Evolutionary conservation across 2,329 filamentous ascomycete species (phyloP).

Genomic region (Ilyonectria mors-panacis): DNA sequence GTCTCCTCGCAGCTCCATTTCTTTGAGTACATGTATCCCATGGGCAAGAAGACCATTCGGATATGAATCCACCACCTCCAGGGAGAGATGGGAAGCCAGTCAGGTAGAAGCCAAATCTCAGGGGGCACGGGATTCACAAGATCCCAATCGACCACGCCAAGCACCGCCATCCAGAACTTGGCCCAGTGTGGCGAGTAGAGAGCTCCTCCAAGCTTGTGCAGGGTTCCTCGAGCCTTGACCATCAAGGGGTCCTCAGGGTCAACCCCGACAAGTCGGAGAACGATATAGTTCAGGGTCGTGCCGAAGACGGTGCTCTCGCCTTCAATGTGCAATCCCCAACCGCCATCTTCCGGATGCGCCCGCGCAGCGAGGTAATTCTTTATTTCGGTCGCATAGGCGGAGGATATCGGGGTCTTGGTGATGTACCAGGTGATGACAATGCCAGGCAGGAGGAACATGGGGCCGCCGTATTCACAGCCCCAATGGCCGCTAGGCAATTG

Average conservation of each 20-base stretch:
- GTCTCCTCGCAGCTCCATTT: conserved; percentile 84
- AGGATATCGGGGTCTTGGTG: conserved; percentile 88
- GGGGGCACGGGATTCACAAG: conserved; percentile 95
- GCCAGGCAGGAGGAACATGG: conserved; percentile 94
- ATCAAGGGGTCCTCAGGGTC: conserved; percentile 87
- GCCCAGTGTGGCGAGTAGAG: conserved; percentile 91
- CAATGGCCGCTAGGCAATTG: conserved; percentile 93
- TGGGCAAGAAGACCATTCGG: conserved; percentile 93
- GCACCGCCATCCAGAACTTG: conserved; percentile 93
- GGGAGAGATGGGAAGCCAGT: conserved; percentile 90
- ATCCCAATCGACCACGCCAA: conserved; percentile 90
- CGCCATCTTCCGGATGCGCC: conserved; percentile 89
- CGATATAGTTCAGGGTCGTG: conserved; percentile 88
- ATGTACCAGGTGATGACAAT: conserved; percentile 89
- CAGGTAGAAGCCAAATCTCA: conserved; percentile 92
- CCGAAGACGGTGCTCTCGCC: conserved; percentile 94
- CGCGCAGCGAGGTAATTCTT: conserved; percentile 92
- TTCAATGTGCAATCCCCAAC: conserved; percentile 97
- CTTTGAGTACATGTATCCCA: conserved; percentile 92
- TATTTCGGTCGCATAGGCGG: conserved; percentile 87
- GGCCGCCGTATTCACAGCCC: conserved; percentile 97
- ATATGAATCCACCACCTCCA: conserved; percentile 99
- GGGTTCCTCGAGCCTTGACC: conserved; percentile 84
- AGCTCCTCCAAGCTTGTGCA: conserved; percentile 90
- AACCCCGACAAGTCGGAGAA: conserved; percentile 85